Conservation (phyloP, 2,329 filamentous ascomycete genomes). For the Monascus ruber region DNA sequence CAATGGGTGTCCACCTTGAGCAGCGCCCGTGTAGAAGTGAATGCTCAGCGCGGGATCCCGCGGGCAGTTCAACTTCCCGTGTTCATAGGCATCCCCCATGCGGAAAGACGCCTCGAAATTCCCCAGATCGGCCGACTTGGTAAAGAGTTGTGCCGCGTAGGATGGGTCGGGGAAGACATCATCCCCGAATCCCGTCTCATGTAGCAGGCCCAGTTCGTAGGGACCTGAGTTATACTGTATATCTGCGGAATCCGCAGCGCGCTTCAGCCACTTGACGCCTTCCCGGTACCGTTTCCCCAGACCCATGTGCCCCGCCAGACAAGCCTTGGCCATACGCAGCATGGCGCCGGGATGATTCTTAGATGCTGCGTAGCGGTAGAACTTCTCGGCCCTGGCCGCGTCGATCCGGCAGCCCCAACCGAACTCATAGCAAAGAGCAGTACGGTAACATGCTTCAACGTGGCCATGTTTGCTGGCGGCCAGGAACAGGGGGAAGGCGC, state of each 20-base stretch:
- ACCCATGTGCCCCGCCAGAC: conserved; percentile 79
- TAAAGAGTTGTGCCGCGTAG: conserved; percentile 89
- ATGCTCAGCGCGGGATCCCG: conserved; percentile 86
- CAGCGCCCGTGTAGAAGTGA: conserved; percentile 92
- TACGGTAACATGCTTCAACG: conserved; percentile 87
- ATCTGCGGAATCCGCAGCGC: conserved; percentile 82
- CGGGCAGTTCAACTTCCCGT: conserved; percentile 76
- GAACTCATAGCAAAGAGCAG: conserved; percentile 93
- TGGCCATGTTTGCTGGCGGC: conserved; percentile 94
- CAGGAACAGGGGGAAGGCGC: conserved; percentile 84
- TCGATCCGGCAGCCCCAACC: conserved; percentile 92
- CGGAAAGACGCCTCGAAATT: conserved; percentile 77
- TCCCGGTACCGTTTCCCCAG: conserved; percentile 73
- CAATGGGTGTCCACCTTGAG: conserved; percentile 67
- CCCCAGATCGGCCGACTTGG: conserved; percentile 83
- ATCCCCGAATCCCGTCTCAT: conserved; percentile 86
- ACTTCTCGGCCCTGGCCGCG: conserved; percentile 83
- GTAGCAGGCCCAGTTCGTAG: conserved; percentile 77
- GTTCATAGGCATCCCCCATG: conserved; percentile 94
- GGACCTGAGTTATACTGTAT: conserved; percentile 84
- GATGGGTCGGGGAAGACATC: conserved; percentile 84
- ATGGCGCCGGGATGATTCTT: conserved; percentile 95
- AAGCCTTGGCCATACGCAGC: conserved; percentile 82
- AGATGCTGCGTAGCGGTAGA: conserved; percentile 76
- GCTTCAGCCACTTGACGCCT: conserved; percentile 91